Conservation (phyloP, 257 asterid species). For the Solanum tarijense region DNA sequence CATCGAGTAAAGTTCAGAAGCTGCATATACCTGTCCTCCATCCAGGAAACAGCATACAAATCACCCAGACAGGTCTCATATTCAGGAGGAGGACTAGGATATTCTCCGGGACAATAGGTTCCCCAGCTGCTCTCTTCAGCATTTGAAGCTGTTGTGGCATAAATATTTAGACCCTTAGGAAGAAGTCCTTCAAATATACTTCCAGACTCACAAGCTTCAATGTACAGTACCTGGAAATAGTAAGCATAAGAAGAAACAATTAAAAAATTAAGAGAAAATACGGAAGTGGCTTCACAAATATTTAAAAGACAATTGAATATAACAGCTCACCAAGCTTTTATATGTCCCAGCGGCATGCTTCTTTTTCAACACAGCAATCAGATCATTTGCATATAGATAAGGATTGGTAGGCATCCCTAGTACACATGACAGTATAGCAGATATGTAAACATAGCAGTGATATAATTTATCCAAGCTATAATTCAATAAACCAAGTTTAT, state of each 20-base stretch:
- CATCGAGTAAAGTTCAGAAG: not conserved
- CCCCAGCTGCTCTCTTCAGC: slow-evolving; percentile 96
- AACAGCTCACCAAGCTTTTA: slow-evolving; percentile 61
- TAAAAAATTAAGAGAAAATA: not conserved
- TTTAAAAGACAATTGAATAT: not conserved
- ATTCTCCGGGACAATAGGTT: slow-evolving; percentile 89
- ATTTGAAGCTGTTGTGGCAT: slow-evolving; percentile 92
- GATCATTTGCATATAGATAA: slow-evolving; percentile 64
- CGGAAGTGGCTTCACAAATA: not conserved
- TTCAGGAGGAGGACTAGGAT: slow-evolving; percentile 79
- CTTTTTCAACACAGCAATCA: slow-evolving; percentile 43
- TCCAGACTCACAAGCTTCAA: slow-evolving; percentile 96
- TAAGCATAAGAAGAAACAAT: not conserved
- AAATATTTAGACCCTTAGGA: slow-evolving; percentile 67
- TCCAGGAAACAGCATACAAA: slow-evolving; percentile 89
- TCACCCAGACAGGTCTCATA: slow-evolving; percentile 93
- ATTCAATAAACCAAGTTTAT: not conserved
- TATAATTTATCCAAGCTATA: not conserved
- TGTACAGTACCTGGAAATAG: slow-evolving; percentile 57
- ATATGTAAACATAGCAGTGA: not conserved
- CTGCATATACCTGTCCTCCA: slow-evolving; percentile 72
- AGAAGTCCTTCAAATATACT: slow-evolving; percentile 94
- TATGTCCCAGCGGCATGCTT: slow-evolving; percentile 82
- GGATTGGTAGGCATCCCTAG: slow-evolving; percentile 81
- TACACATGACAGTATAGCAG: slow-evolving; percentile 2